Base-by-base conservation (phyloP, 352 stramenopile genomes). In the Phytophthora fragariae region DNA sequence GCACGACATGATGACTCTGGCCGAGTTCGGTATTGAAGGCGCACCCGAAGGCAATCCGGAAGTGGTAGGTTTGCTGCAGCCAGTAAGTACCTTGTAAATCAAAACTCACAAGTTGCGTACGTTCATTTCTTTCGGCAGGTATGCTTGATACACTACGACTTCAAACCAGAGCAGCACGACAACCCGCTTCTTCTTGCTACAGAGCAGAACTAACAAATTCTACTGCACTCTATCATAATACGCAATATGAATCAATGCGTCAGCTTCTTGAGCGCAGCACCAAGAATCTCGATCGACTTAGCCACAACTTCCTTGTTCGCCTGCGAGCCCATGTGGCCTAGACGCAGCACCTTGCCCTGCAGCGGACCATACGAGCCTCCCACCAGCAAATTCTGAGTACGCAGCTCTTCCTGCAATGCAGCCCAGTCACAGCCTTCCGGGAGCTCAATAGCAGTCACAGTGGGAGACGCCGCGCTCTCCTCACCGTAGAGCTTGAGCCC, bases 131-230 rank as follows among this genome's bases (percentile, higher is more conserved):
- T 33, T 35, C 31, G 15, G 58, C 53, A 85, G 77, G 37, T 89
- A 17, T 85, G 69, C 59, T 37, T 85, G 27, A 84, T 91, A 64
- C 82, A 87, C 59, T 89, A 91, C 70, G 81, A 88, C 55, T 91
- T 91, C 60, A 89, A 87, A 70, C 84, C 81, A 14, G 73, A 83
- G 46, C 79, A 91, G 58, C 82, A 91, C 62, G 83, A 91, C 70
- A 86, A 91, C 56, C 77, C 81, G 35, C 65, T 91, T 33, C 72
- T 88, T 50, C 76, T 89, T 49, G 78, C 73, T 7, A 79, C 75
- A 24, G 79, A 86, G 62, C 69, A 83, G 46, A 72, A 75, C 12
- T 49, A 21, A 49, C 15, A 84, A 75, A 76, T 31, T 17, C 37
- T n/a, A 2, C 31, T 61, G 19, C 35, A 21, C 39, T 61, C 62